Evolutionary conservation across 495 filamentous ascomycete genomes (phyloP).

Genomic region (Neohortaea acidophila): DNA sequence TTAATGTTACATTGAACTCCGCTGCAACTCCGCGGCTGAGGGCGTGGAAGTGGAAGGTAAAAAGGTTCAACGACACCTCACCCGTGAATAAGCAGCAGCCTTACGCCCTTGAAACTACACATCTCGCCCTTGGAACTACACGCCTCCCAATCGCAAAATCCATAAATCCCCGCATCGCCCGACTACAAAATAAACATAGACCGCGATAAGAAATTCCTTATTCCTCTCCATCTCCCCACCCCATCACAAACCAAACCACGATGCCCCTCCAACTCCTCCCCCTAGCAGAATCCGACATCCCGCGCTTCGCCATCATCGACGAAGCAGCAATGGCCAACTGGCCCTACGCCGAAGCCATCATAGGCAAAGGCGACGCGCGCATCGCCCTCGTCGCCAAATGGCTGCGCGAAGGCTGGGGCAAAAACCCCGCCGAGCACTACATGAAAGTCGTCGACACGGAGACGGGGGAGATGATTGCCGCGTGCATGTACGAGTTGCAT

Average conservation of each 20-base stretch:
- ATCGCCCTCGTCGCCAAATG: neutral
- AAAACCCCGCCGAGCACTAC: neutral
- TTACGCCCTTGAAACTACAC: too few species aligned
- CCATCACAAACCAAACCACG: neutral
- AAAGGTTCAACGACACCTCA: too few species aligned
- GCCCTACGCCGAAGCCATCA: slow-evolving; percentile 5
- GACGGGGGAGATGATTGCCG: slow-evolving; percentile 7
- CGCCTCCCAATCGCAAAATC: too few species aligned
- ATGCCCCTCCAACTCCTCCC: slow-evolving; percentile 13
- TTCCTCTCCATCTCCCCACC: too few species aligned
- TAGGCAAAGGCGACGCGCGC: neutral
- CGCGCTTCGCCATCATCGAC: slow-evolving; percentile 11
- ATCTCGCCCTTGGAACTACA: too few species aligned
- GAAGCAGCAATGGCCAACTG: slow-evolving; percentile 6
- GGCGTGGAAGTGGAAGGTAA: too few species aligned
- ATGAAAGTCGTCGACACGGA: slow-evolving; percentile 11
- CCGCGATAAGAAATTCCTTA: too few species aligned
- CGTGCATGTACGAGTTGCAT: slow-evolving; percentile 9
- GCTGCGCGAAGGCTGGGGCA: slow-evolving; percentile 1
- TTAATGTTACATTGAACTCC: too few species aligned
- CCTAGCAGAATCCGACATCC: slow-evolving; percentile 9
- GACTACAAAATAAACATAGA: too few species aligned
- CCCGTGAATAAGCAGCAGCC: too few species aligned
- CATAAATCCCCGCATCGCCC: too few species aligned
- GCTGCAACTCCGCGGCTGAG: too few species aligned